A percentile compares a stretch with the other conserved stretches of the same genome.
Conservation (phyloP, 306 rosid genomes). For the Notholithocarpus densiflorus region DNA sequence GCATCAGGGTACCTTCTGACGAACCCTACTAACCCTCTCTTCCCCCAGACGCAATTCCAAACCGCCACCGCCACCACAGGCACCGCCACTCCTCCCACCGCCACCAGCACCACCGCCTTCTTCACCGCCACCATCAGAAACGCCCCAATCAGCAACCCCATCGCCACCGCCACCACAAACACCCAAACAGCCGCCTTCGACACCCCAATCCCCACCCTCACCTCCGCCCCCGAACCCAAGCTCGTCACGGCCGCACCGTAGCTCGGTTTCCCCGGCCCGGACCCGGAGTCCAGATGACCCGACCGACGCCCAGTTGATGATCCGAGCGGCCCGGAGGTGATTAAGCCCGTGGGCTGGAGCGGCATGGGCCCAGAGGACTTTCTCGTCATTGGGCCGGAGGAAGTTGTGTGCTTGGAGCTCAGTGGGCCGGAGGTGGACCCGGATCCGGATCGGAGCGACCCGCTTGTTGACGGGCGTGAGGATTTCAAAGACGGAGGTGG, state of each 20-base stretch:
- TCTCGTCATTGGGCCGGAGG: constrained; percentile 51
- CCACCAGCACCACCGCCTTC: constrained; percentile 65
- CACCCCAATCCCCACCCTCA: constrained; percentile 63
- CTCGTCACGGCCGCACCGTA: constrained; percentile 89
- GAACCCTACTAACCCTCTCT: constrained; percentile 69
- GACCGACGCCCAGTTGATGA: constrained; percentile 40
- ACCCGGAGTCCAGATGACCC: constrained; percentile 46
- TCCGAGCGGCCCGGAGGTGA: constrained; percentile 73
- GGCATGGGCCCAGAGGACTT: constrained; percentile 67
- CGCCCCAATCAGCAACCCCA: constrained; percentile 81
- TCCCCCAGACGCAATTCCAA: constrained; percentile 75
- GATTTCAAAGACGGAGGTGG: constrained; percentile 36
- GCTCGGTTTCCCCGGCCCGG: constrained; percentile 41
- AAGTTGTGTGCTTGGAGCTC: constrained; percentile 30
- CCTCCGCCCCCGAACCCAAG: constrained; percentile 41
- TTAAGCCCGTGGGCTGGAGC: constrained; percentile 61
- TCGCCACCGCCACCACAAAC: constrained; percentile 62
- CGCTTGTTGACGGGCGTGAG: constrained; percentile 62
- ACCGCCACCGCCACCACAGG: constrained; percentile 43
- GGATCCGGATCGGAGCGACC: constrained; percentile 92
- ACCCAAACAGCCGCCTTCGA: constrained; percentile 82
- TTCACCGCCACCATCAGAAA: constrained; percentile 92
- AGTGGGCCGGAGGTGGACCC: constrained; percentile 70
- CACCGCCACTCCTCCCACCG: constrained; percentile 48
- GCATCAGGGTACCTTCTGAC: constrained; percentile 80